A percentile compares a stretch with the other conserved stretches of the same genome.
Conservation (phyloP, 148 eudicot genomes). For the Persicaria maculosa region DNA sequence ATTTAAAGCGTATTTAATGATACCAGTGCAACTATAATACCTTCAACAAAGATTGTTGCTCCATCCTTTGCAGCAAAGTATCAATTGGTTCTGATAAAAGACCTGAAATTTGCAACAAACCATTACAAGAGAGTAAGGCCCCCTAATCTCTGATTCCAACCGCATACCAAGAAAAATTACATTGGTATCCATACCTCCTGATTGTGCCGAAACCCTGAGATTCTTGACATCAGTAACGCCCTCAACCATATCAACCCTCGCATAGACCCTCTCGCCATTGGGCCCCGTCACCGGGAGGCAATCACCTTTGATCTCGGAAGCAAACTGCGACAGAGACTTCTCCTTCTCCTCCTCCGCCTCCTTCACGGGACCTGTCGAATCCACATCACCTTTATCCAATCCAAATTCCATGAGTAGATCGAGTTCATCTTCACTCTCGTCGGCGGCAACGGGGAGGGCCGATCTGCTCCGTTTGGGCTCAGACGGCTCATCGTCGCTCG, state of each 20-base stretch:
- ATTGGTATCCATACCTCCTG: slow-evolving; percentile 30
- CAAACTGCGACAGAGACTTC: slow-evolving; percentile 49
- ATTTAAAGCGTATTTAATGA: not conserved
- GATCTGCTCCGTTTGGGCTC: slow-evolving; percentile 15
- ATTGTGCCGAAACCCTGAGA: slow-evolving; percentile 13
- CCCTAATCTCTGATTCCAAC: not conserved
- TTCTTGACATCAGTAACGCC: not conserved
- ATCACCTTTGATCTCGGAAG: slow-evolving; percentile 75
- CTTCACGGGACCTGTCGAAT: not conserved
- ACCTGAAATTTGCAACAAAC: slow-evolving; percentile 13
- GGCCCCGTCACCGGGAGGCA: slow-evolving; percentile 74
- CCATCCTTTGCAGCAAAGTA: slow-evolving; percentile 13
- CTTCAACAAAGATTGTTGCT: slow-evolving; percentile 14
- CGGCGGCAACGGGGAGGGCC: slow-evolving; percentile 16
- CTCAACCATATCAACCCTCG: slow-evolving; percentile 43
- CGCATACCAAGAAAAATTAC: not conserved
- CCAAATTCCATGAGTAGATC: slow-evolving; percentile 29
- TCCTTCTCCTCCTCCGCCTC: slow-evolving; percentile 25
- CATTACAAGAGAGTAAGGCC: not conserved
- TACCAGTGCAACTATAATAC: not conserved
- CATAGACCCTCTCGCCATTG: slow-evolving; percentile 81
- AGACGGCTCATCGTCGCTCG: slow-evolving; percentile 19
- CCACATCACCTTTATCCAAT: slow-evolving; percentile 16
- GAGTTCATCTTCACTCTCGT: slow-evolving; percentile 36
- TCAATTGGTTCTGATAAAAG: slow-evolving; percentile 10